A percentile compares a stretch with the other conserved stretches of the same genome.
Evolutionary conservation across 495 filamentous ascomycete species (phyloP).

Genomic region (Haplographium delicatum): DNA sequence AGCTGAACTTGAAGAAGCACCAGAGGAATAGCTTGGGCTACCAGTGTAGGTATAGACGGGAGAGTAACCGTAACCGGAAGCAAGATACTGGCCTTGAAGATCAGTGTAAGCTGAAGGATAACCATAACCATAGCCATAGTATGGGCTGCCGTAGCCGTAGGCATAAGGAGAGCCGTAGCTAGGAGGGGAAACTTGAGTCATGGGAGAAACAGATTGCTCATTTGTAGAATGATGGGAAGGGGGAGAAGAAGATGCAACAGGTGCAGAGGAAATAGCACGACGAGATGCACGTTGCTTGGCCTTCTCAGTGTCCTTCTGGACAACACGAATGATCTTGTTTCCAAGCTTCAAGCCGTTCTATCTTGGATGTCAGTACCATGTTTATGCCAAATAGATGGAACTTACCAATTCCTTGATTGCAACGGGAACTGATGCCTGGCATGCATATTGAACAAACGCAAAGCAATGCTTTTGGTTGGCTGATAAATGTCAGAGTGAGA

Average conservation of each 20-base stretch:
- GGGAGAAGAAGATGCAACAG: background rate
- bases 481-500: constrained; percentile 11
- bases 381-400: background rate
- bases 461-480: constrained; percentile 34
- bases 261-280: background rate
- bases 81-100: constrained; percentile 1
- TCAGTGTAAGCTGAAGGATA: background rate
- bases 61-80: background rate
- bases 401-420: constrained; percentile 31
- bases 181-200: background rate
- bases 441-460: constrained; percentile 48
- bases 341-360: constrained; percentile 12
- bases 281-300: background rate
- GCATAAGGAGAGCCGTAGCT: constrained; percentile 3
- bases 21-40: background rate
- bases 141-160: constrained; percentile 9
- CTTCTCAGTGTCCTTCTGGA: constrained; percentile 23
- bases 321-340: constrained; percentile 19
- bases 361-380: constrained; percentile 4
- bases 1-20: background rate
- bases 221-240: background rate
- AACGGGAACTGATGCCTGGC: constrained; percentile 29
- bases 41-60: background rate
- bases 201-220: constrained; percentile 2
- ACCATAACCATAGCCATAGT: background rate